phyloP scores from a whole-genome alignment of 2,329 filamentous ascomycete genomes.

The Daldinia sp. region DNA sequence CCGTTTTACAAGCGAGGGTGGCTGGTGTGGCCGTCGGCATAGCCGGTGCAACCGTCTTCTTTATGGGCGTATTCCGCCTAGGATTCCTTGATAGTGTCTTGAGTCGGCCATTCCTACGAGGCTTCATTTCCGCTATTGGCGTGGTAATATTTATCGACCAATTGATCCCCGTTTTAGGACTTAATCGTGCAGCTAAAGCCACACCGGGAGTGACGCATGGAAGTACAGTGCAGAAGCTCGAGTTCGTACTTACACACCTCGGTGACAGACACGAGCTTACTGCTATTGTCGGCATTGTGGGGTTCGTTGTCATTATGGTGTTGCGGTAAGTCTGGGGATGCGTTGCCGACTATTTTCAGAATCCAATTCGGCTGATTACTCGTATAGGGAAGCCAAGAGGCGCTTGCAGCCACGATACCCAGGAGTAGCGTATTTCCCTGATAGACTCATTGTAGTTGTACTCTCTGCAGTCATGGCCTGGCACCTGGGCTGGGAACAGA shows the following conservation, averaged over 20 bases:
- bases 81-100: conserved; percentile 96
- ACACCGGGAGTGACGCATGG: conserved; percentile 75
- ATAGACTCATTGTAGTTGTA: conserved; percentile 89
- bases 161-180: conserved; percentile 86
- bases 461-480: conserved; percentile 83
- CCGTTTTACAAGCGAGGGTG: conserved; percentile 76
- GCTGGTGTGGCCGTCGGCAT: conserved; percentile 89
- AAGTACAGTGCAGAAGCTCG: conserved; percentile 84
- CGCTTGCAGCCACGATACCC: conserved; percentile 81
- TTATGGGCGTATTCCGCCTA: conserved; percentile 82
- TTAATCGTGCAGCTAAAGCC: conserved; percentile 71
- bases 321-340: conserved; percentile 66
- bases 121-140: conserved; percentile 97
- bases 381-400: conserved; percentile 77
- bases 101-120: conserved; percentile 88
- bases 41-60: conserved; percentile 86
- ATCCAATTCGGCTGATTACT: conserved; percentile 8
- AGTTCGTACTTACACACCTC: conserved; percentile 77
- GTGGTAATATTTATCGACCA: conserved; percentile 97
- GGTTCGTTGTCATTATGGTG: conserved; percentile 90
- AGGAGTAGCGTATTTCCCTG: conserved; percentile 85
- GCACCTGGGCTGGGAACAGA: conserved; percentile 76
- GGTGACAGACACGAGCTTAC: conserved; percentile 77
- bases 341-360: background rate
- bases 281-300: conserved; percentile 76